Conservation (phyloP, 345 rosid genomes). For the Hypericum perforatum region DNA sequence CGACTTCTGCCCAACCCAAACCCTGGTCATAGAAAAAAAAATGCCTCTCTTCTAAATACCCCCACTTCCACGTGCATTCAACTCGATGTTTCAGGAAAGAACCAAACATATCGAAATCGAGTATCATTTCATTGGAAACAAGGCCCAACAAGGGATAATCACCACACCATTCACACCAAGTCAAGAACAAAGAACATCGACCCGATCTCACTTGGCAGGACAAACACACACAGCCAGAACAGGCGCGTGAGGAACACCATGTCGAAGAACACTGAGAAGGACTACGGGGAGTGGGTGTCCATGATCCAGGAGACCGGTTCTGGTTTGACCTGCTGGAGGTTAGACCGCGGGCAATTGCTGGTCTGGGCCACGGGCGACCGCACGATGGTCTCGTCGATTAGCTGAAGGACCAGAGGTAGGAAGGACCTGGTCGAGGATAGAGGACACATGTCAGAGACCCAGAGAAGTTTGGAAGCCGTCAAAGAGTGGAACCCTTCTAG, state of each 20-base stretch:
- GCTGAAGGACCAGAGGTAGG: slow-evolving; percentile 65
- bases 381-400: slow-evolving; percentile 54
- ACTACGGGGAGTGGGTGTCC: slow-evolving; percentile 69
- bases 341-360: slow-evolving; percentile 50
- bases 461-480: slow-evolving; percentile 24
- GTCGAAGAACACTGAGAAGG: slow-evolving; percentile 61
- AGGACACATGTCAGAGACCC: slow-evolving; percentile 66
- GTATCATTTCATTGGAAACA: too few relatives aligned
- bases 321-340: slow-evolving; percentile 47
- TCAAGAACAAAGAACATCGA: slow-evolving; percentile 61
- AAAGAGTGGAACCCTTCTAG: slow-evolving; percentile 30
- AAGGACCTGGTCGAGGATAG: slow-evolving; percentile 62
- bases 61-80: too few relatives aligned
- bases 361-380: slow-evolving; percentile 41
- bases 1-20: slow-evolving; percentile 82
- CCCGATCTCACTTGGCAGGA: slow-evolving; percentile 62
- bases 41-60: slow-evolving; percentile 43
- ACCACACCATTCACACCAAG: too few relatives aligned
- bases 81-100: too few relatives aligned
- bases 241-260: slow-evolving; percentile 54
- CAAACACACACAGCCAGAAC: slow-evolving; percentile 62
- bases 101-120: too few relatives aligned
- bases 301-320: slow-evolving; percentile 70
- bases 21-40: slow-evolving; percentile 47
- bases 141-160: too few relatives aligned